These are phyloP conservation scores for Rhexocercosporidium sp. DNA, from an alignment of 2,329 filamentous ascomycete species.

Conservation along the genomic window DNA sequence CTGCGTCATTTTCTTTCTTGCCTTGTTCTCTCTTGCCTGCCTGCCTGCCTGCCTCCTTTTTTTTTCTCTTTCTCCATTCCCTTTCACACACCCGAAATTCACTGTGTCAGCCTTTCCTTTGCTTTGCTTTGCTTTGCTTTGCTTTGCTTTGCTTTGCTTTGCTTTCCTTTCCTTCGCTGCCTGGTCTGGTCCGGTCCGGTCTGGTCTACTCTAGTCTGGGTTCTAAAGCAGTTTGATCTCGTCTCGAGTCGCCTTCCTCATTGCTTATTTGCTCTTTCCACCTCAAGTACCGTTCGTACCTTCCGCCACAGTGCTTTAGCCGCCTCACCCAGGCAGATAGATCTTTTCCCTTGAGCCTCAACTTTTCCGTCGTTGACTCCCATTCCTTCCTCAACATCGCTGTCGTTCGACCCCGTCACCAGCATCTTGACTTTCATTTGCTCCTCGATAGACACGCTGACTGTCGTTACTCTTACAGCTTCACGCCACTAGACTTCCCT, in stretches of 20 bases:
- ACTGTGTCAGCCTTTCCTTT: background rate
- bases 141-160: too few relatives aligned
- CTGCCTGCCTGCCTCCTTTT: too few relatives aligned
- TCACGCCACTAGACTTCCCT: background rate
- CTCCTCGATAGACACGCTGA: slow-evolving; percentile 2
- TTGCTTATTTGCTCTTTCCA: slow-evolving; percentile 4
- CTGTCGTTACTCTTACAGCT: slow-evolving; percentile 11
- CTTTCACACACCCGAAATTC: too few relatives aligned
- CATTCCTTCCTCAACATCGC: background rate
- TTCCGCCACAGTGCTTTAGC: background rate
- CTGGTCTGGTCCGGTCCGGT: background rate
- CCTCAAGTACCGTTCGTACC: background rate
- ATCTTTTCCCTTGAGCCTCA: background rate
- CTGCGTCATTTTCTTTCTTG: background rate
- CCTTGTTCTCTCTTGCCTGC: background rate
- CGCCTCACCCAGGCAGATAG: background rate
- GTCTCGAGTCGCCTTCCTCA: background rate
- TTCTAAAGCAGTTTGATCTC: background rate
- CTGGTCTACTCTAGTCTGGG: too few relatives aligned
- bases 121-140: too few relatives aligned
- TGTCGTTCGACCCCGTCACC: background rate
- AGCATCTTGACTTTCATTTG: background rate
- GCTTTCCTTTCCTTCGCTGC: background rate
- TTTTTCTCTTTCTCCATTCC: background rate
- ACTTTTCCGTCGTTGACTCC: background rate